A percentile compares a stretch with the other conserved stretches of the same genome.
Conservation (phyloP, 148 eudicot genomes). For the Vaccinium vitisidaea region DNA sequence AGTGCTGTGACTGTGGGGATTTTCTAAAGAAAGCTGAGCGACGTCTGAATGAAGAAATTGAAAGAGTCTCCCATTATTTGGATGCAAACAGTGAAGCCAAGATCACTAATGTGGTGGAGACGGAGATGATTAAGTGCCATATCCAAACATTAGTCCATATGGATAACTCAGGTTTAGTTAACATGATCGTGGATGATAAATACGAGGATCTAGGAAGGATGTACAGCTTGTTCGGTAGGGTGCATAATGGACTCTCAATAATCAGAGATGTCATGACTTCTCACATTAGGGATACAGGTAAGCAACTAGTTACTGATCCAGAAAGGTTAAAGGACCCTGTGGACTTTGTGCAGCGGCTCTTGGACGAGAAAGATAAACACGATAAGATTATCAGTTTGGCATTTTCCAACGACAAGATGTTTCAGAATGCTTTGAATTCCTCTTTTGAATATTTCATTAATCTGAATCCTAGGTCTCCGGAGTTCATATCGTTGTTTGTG, state of each 20-base stretch:
- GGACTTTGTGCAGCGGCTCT: slow-evolving; percentile 66
- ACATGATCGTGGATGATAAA: slow-evolving; percentile 62
- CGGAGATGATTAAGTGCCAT: slow-evolving; percentile 61
- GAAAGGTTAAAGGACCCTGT: slow-evolving; percentile 69
- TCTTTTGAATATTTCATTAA: slow-evolving; percentile 66
- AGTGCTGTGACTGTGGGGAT: slow-evolving; percentile 69
- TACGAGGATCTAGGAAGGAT: slow-evolving; percentile 61
- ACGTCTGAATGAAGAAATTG: slow-evolving; percentile 65
- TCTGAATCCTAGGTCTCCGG: slow-evolving; percentile 60
- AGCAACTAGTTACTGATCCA: slow-evolving; percentile 73
- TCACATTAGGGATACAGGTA: slow-evolving; percentile 63
- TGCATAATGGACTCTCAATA: slow-evolving; percentile 45
- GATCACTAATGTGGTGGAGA: slow-evolving; percentile 61
- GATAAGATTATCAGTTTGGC: slow-evolving; percentile 57
- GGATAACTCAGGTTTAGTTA: slow-evolving; percentile 71
- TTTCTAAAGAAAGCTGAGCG: slow-evolving; percentile 62
- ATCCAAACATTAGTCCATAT: slow-evolving; percentile 62
- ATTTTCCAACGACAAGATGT: slow-evolving; percentile 53
- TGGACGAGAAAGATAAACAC: slow-evolving; percentile 66
- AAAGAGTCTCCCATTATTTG: slow-evolving; percentile 61
- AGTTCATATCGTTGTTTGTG: slow-evolving; percentile 66
- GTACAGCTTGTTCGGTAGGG: slow-evolving; percentile 57
- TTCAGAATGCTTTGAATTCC: slow-evolving; percentile 72
- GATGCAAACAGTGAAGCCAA: slow-evolving; percentile 53
- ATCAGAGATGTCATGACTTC: slow-evolving; percentile 70